Evolutionary conservation across 2,329 filamentous ascomycete genomes (phyloP), one percentile per base, ranked within the genome.

Genomic region (Phialophora verrucosa): DNA sequence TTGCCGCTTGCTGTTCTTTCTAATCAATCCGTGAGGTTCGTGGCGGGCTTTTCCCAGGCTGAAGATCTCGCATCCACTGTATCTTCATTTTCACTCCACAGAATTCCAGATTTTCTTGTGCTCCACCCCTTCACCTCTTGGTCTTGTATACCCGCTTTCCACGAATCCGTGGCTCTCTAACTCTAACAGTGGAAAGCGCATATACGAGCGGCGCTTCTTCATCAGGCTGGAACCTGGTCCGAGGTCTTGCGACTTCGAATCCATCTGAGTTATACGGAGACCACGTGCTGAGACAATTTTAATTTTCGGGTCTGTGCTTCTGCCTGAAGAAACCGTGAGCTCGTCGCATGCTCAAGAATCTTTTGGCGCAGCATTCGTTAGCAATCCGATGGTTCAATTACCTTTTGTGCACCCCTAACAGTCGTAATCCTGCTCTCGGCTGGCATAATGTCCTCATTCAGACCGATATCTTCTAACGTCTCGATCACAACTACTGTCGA

Each of bases 221-320:
- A 44, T 20, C 38, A 44, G 38, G 38, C 38, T n/a, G 49, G 27
- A 2, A 14, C 14, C 14, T 11, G 20, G 23, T 51, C 20, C 27
- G 20, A 7, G 10, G 3, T 14, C 10, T 29, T 14, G 25, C 49
- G 23, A 51, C 49, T 11, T 51, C 20, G 20, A 5, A 27, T 11
- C 3, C 10, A 23, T 8, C 49, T 23, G 7, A 51, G 49, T 51
- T 51, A 27, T 29, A 12, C 25, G 20, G 4, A 3, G 23, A 10
- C 14, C 49, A 27, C 49, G 49, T 51, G 14, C 49, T 29, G 49
- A 51, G 49, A 51, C 49, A 14, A 20, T 51, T 29, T 29, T 51
- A 14, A 20, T 51, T 29, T 29, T 51, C 23, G 49, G 20, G 20
- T 51, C 49, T 51, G 11, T 20, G 25, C 49, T 51, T 51, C 49